These are phyloP conservation scores for Cinnamomum chago DNA, from an alignment of 164 flowering plant species.

Conservation along the genomic window DNA sequence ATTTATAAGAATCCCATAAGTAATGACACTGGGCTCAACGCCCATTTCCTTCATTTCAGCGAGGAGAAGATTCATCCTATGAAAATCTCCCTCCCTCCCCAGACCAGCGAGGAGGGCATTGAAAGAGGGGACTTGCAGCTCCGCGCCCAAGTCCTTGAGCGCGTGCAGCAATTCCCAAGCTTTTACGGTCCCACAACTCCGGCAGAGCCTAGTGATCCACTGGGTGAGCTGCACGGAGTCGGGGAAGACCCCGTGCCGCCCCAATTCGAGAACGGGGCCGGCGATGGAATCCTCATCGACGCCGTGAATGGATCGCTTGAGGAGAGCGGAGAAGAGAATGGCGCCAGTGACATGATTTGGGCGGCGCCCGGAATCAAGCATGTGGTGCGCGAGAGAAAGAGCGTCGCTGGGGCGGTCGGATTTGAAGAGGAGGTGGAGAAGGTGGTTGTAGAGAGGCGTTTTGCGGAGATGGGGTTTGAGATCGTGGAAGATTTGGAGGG, in stretches of 20 bases:
- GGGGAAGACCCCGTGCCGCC: slow-evolving; percentile 38
- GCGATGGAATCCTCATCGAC: slow-evolving; percentile 27
- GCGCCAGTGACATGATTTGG: slow-evolving; percentile 41
- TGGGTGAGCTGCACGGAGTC: slow-evolving; percentile 27
- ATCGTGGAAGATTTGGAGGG: slow-evolving; percentile 30
- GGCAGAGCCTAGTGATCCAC: slow-evolving; percentile 49
- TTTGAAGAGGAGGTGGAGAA: slow-evolving; percentile 29
- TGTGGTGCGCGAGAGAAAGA: slow-evolving; percentile 46
- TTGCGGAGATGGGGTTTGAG: slow-evolving; percentile 27
- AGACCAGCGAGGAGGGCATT: slow-evolving; percentile 65
- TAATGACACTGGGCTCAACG: slow-evolving; percentile 47
- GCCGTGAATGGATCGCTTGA: slow-evolving; percentile 20
- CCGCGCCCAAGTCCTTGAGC: slow-evolving; percentile 35
- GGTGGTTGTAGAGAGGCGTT: slow-evolving; percentile 37
- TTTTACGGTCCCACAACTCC: slow-evolving; percentile 18
- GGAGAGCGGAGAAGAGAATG: slow-evolving; percentile 37
- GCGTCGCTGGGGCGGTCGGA: slow-evolving; percentile 26
- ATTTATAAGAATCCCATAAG: slow-evolving; percentile 63
- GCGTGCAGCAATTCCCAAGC: slow-evolving; percentile 60
- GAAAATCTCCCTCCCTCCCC: slow-evolving; percentile 35
- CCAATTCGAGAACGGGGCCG: slow-evolving; percentile 34
- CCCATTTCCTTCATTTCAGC: slow-evolving; percentile 61
- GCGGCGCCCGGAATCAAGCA: slow-evolving; percentile 34
- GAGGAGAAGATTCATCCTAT: slow-evolving; percentile 50
- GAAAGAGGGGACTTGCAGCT: slow-evolving; percentile 37